phyloP scores from a whole-genome alignment of 495 filamentous ascomycete species.

The Thermochaetoides thermophila region DNA sequence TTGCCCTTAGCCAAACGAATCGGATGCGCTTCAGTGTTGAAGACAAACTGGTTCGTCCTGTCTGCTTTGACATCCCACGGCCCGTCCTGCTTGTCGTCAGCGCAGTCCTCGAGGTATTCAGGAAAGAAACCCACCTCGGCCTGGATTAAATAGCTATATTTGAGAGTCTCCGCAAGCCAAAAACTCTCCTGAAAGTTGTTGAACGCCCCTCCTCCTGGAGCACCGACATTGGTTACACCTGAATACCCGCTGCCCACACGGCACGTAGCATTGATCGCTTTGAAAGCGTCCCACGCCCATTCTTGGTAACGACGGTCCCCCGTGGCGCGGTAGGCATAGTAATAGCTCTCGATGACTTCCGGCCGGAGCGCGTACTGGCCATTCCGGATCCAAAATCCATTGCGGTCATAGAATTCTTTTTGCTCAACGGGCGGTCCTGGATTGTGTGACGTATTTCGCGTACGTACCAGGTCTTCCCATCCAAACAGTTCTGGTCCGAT shows the following conservation, averaged over 20 bases:
- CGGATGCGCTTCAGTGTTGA: conserved; percentile 78
- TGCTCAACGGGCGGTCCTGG: conserved; percentile 30
- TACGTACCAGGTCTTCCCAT: conserved; percentile 12
- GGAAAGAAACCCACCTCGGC: conserved; percentile 12
- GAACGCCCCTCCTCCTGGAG: conserved; percentile 41
- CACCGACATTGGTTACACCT: conserved; percentile 52
- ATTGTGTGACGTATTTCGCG: conserved; percentile 23
- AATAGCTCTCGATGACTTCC: conserved; percentile 77
- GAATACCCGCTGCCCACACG: conserved; percentile 52
- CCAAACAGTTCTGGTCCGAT: too few species aligned
- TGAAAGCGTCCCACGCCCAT: conserved; percentile 76
- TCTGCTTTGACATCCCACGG: conserved; percentile 49
- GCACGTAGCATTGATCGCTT: conserved; percentile 50
- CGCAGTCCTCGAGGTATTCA: neutral
- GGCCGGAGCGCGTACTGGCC: conserved; percentile 56
- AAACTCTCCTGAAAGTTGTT: conserved; percentile 75
- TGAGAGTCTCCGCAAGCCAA: conserved; percentile 79
- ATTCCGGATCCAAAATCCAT: conserved; percentile 63
- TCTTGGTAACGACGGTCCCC: conserved; percentile 57
- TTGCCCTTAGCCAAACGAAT: conserved; percentile 37
- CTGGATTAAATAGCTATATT: conserved; percentile 62
- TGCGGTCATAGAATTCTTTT: conserved; percentile 40
- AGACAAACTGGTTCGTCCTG: conserved; percentile 53
- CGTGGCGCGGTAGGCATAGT: conserved; percentile 75
- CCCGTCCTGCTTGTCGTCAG: conserved; percentile 27